These are phyloP conservation scores for Pascua sp. DNA, from an alignment of 1,284 basidiomycete species.

Conservation along the genomic window DNA sequence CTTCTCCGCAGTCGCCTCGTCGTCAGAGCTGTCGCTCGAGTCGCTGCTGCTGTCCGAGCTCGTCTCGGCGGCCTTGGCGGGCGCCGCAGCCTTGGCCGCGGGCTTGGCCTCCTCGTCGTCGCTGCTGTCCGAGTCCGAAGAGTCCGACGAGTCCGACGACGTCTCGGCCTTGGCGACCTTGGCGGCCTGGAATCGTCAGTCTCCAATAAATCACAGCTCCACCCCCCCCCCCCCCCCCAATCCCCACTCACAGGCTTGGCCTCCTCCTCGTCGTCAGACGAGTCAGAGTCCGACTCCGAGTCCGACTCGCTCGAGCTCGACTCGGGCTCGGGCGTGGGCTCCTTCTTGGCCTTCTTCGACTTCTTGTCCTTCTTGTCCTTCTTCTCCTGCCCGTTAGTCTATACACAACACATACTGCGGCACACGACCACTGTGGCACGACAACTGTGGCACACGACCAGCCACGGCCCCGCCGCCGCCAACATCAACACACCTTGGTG, in stretches of 20 bases:
- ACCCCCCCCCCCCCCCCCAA: too few relatives aligned
- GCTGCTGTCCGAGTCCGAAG: conserved; percentile 4
- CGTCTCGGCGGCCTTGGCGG: conserved; percentile 8
- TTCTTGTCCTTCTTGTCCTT: conserved; percentile 30
- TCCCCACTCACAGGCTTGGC: conserved; percentile 10
- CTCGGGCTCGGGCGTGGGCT: conserved; percentile 41
- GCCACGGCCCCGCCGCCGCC: too few relatives aligned
- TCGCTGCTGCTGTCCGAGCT: neutral
- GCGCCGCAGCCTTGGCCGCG: conserved; percentile 8
- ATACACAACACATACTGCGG: too few relatives aligned
- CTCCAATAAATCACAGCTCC: too few relatives aligned
- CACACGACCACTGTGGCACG: too few relatives aligned
- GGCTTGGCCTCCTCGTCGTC: conserved; percentile 8
- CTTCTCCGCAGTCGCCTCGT: conserved; percentile 8
- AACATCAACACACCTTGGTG: too few relatives aligned
- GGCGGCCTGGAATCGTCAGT: conserved; percentile 21
- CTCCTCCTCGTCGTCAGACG: conserved; percentile 15
- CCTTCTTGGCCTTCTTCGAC: conserved; percentile 50
- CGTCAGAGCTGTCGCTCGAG: conserved; percentile 20
- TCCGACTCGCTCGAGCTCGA: conserved; percentile 24
- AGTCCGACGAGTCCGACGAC: conserved; percentile 19
- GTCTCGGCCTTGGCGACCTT: conserved; percentile 33
- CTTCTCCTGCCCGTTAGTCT: conserved; percentile 2
- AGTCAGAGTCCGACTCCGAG: conserved; percentile 22
- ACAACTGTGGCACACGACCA: too few relatives aligned